These are phyloP conservation scores for Chloranthus sessilifolius DNA, from an alignment of 164 flowering plant genomes.

Conservation along the genomic window DNA sequence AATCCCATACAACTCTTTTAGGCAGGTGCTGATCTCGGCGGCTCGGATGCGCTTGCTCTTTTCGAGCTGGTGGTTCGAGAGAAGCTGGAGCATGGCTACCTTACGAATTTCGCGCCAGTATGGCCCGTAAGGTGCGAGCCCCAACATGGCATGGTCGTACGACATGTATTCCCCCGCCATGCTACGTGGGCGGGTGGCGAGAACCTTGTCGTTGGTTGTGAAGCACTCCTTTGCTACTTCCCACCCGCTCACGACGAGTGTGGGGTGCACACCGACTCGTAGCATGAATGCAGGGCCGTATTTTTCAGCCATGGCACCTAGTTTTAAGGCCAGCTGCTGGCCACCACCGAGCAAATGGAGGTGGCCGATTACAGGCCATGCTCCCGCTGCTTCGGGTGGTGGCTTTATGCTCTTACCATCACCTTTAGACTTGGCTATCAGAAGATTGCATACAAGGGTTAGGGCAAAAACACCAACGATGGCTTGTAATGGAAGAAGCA, in stretches of 20 bases:
- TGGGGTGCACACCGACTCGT: slow-evolving; percentile 10
- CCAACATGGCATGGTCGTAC: slow-evolving; percentile 7
- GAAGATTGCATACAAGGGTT: background rate
- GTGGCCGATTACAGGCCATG: slow-evolving; percentile 21
- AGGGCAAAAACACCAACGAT: background rate
- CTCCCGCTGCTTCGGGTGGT: slow-evolving; percentile 8
- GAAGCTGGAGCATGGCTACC: slow-evolving; percentile 10
- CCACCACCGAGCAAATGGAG: slow-evolving; percentile 5
- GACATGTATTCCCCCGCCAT: background rate
- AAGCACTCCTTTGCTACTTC: slow-evolving; percentile 21
- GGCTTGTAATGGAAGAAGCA: background rate
- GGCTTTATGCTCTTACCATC: background rate
- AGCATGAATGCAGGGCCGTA: slow-evolving; percentile 15
- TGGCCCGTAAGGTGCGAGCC: slow-evolving; percentile 10
- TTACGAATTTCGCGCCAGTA: slow-evolving; percentile 19
- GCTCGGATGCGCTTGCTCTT: slow-evolving; percentile 5
- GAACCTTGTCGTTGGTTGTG: slow-evolving; percentile 10
- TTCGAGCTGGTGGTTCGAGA: slow-evolving; percentile 12
- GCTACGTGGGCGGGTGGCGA: slow-evolving; percentile 11
- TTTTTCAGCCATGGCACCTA: slow-evolving; percentile 17
- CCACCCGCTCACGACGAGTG: slow-evolving; percentile 14
- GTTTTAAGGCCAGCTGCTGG: background rate
- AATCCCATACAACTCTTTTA: slow-evolving; percentile 6
- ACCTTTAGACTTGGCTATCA: background rate
- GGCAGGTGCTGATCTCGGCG: slow-evolving; percentile 1